Evolutionary conservation across 305 asterid species (phyloP), one percentile per base, ranked within the genome.

Genomic region (Vinca major): DNA sequence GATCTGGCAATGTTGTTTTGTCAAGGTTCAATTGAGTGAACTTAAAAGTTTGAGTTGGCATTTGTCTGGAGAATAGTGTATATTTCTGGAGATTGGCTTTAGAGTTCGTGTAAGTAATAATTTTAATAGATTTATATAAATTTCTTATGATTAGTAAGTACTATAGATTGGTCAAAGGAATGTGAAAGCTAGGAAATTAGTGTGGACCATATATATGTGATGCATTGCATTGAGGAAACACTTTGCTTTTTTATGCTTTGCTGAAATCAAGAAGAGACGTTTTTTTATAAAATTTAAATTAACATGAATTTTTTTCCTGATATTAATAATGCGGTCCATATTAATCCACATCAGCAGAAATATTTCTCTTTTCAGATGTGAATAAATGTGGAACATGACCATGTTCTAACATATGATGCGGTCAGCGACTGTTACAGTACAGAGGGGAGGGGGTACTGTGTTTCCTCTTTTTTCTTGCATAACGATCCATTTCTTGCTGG

Each of bases 211-310:
- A 4, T 77, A 77, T 80, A 88, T 76, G 84, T 26, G 0, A 1
- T 26, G 33, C 33, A 26, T 62, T 81, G 82, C 50, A 73, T 65
- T 71, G 67, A 63, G 84, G 90, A 87, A 83, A 85, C 86, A 85
- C 85, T 79, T 79, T 3, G 44, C 84, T 82, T 84, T 80, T 80
- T 75, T 43, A 74, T 71, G 72, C 61, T 81, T 82, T 73, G 78
- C 87, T 88, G 95, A 88, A 90, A 90, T 85, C 92, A 81, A 85
- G 86, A 88, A 82, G 5, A 41, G 8, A 7, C 0, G 71, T 79
- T 81, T 82, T 83, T 74, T 76, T 72, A 76, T 72, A 71, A 81
- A n/a, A n/a, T 26, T 26, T 26, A 26, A 26, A 26, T 26, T 26
- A 26, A 26, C 33, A 26, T 26, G 33, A 26, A 26, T 26, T 26